phyloP scores from a whole-genome alignment of 2,329 filamentous ascomycete species.

The Venturia oleaginea region DNA sequence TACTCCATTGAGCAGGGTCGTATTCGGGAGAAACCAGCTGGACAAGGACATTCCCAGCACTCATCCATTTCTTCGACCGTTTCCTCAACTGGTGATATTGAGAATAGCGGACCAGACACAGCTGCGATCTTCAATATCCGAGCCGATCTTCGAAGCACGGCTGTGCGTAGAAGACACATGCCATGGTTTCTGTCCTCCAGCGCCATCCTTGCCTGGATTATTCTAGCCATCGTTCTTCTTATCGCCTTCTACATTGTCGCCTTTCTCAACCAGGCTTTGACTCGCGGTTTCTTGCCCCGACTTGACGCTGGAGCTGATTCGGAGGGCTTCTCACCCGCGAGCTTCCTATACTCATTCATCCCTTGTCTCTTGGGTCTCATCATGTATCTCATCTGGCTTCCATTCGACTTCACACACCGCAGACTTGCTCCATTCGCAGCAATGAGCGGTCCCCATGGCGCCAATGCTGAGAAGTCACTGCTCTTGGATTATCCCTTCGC shows the following conservation, averaged over 20 bases:
- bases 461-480: conserved; percentile 53
- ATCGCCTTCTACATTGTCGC: conserved; percentile 59
- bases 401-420: conserved; percentile 56
- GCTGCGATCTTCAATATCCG: conserved; percentile 37
- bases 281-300: conserved; percentile 61
- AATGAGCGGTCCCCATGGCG: conserved; percentile 49
- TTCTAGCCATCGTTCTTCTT: conserved; percentile 30
- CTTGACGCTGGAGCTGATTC: conserved; percentile 51
- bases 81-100: conserved; percentile 11
- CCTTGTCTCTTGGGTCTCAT: conserved; percentile 59
- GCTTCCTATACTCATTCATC: conserved; percentile 78
- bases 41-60: conserved; percentile 20
- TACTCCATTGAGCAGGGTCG: conserved; percentile 43
- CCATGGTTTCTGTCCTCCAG: conserved; percentile 66
- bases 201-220: conserved; percentile 56
- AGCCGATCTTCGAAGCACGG: conserved; percentile 42
- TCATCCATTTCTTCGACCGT: conserved; percentile 4
- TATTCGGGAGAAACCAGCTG: conserved; percentile 37
- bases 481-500: conserved; percentile 63
- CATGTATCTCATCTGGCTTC: conserved; percentile 58
- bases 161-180: conserved; percentile 56
- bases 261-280: conserved; percentile 61
- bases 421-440: conserved; percentile 62
- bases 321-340: conserved; percentile 68
- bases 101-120: conserved; percentile 21